Conservation (phyloP, 495 filamentous ascomycete species). For the Chaetomium tenue region DNA sequence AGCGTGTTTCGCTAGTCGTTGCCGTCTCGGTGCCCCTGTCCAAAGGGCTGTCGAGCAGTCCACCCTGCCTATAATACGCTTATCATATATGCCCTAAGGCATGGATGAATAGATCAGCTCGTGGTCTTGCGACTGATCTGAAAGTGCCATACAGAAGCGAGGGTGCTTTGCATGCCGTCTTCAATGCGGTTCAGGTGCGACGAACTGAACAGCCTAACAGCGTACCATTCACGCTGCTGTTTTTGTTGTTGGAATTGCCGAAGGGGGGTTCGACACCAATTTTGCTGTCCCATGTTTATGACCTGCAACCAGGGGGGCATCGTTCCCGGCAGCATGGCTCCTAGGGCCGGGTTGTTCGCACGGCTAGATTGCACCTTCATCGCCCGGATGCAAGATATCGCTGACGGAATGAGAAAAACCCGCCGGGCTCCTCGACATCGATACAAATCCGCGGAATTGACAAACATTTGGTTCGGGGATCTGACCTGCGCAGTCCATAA, state of each 20-base stretch:
- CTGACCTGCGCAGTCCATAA: no score
- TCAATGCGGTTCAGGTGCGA: not conserved
- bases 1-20: conserved; percentile 14
- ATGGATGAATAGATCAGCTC: conserved; percentile 15
- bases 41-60: not conserved
- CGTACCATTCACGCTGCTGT: conserved; percentile 1
- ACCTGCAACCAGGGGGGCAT: not conserved
- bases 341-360: not conserved
- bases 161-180: conserved; percentile 9
- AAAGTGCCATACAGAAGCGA: conserved; percentile 23
- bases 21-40: conserved; percentile 7
- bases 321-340: conserved; percentile 1
- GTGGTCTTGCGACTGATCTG: not conserved
- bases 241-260: conserved; percentile 4
- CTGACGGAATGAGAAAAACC: not conserved
- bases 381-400: not conserved
- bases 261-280: not conserved
- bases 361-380: not conserved
- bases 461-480: no score
- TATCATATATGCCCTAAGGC: conserved; percentile 5
- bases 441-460: no score
- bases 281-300: not conserved
- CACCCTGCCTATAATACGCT: not conserved
- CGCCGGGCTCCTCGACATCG: no score
- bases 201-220: not conserved